Base-by-base conservation (phyloP, 1,284 basidiomycete genomes). In the Coniferiporia sulphurascens region DNA sequence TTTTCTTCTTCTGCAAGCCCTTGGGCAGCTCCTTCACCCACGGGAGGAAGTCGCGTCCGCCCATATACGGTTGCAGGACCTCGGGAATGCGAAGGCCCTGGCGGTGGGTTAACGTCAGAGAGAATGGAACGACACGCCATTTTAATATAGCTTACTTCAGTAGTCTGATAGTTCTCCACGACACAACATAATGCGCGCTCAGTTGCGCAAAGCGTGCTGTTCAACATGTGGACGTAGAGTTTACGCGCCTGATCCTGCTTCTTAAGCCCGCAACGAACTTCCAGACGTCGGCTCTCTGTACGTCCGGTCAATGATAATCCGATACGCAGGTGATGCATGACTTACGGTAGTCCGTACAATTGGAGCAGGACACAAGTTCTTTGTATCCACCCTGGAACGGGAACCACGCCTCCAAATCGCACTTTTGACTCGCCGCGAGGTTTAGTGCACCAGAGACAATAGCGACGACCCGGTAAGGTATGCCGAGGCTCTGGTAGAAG, bases 351-450 rank as follows among this genome's bases (percentile, higher is more conserved):
- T 96, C 93, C 19, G 93, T 96, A 75, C 93, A 96, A 73, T 95
- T 95, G 69, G 90, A 93, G 71, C 90, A 93, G 65, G 90, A 93
- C 41, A 95, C 91, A 36, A 95, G 76, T 75, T 99, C 96, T 80
- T 99, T 99, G 80, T 96, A 95, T 64, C 83, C 89, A 60, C 87
- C 89, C 76, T 98, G 96, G 85, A 93, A 98, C 2, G 96, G 96
- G 84, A 99, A 99, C 93, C 94, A 99, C 52, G 96, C 97, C 75
- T 99, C 96, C 59, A 99, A 73, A 76, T 99, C 97, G 72, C 89
- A 95, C 79, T 99, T 99, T 79, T 96, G 93, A 58, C 95, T 84
- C 7, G 97, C 96, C 0, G 97, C 96, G 67, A 98, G 85, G 76
- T 99, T 99, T 67, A 99, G 78, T 21, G 94, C 96, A 15, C 96